phyloP scores from a whole-genome alignment of 371 early-diverging fungal genomes.

The Apophysomyces elegans region DNA sequence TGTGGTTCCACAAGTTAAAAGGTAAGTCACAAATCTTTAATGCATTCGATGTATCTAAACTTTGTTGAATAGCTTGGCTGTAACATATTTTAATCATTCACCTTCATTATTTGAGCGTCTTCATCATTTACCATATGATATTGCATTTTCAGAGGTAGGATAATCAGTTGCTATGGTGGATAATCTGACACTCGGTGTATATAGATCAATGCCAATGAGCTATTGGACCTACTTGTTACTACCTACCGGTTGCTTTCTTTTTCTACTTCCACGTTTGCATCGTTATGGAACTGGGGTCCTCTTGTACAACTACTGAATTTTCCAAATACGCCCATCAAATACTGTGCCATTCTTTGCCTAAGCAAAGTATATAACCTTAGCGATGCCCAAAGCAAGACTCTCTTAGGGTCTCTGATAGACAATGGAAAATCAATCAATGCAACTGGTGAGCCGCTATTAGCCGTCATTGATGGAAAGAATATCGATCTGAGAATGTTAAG shows the following conservation, averaged over 20 bases:
- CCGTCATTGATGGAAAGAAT: slow-evolving; percentile 33
- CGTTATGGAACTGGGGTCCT: slow-evolving; percentile 71
- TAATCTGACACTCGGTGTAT: not conserved
- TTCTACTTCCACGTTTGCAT: slow-evolving; percentile 58
- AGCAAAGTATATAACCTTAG: slow-evolving; percentile 57
- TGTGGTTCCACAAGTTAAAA: slow-evolving; percentile 76
- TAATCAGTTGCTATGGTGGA: not conserved
- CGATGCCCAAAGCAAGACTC: slow-evolving; percentile 44
- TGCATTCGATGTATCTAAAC: not conserved
- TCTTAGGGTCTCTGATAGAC: slow-evolving; percentile 32
- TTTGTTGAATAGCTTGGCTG: slow-evolving; percentile 52
- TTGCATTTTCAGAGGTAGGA: slow-evolving; percentile 7
- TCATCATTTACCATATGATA: slow-evolving; percentile 35
- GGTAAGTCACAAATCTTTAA: slow-evolving; percentile 36
- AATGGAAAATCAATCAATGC: slow-evolving; percentile 22
- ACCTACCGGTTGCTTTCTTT: slow-evolving; percentile 63
- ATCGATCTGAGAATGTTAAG: slow-evolving; percentile 54
- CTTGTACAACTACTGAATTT: slow-evolving; percentile 57
- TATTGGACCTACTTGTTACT: slow-evolving; percentile 59
- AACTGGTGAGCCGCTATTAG: slow-evolving; percentile 38
- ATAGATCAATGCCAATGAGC: slow-evolving; percentile 24
- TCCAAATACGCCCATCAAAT: slow-evolving; percentile 52
- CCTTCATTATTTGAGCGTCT: slow-evolving; percentile 60
- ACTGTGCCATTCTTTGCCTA: slow-evolving; percentile 58
- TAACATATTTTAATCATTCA: slow-evolving; percentile 59